Percentiles rank a stretch among this genome's conserved stretches.
Evolutionary conservation across 805 yeast species (phyloP).

Genomic region (Geotrichum ghanense): DNA sequence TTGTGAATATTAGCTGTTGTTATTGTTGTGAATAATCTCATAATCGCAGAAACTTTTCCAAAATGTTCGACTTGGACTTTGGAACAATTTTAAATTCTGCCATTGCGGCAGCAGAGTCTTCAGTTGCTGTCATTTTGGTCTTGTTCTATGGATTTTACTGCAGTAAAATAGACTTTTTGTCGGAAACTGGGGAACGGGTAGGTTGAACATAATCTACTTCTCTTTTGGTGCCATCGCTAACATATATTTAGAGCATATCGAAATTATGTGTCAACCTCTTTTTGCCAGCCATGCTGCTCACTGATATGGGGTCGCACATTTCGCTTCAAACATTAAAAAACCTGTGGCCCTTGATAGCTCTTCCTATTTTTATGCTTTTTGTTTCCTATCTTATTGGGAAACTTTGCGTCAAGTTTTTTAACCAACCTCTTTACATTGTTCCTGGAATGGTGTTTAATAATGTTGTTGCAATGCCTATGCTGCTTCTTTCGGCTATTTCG

Average conservation of each 20-base stretch:
- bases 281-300: conserved; percentile 12
- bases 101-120: conserved; percentile 10
- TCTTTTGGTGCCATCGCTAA: background rate
- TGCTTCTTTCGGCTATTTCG: conserved; percentile 10
- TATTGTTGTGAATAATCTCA: no score
- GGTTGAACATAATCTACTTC: background rate
- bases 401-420: conserved; percentile 7
- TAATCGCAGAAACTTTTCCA: background rate
- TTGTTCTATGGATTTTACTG: conserved; percentile 11
- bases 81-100: conserved; percentile 3
- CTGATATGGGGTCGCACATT: conserved; percentile 14
- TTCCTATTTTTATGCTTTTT: conserved; percentile 7
- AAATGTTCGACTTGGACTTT: conserved; percentile 4
- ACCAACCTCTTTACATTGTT: conserved; percentile 10
- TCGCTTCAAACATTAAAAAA: conserved; percentile 9
- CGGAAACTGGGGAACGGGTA: conserved; percentile 5
- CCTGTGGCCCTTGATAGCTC: conserved; percentile 12
- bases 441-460: conserved; percentile 16
- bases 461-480: conserved; percentile 13
- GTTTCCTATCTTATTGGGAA: conserved; percentile 9
- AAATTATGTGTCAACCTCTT: conserved; percentile 12
- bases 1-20: no score
- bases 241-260: conserved; percentile 6
- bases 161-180: conserved; percentile 6
- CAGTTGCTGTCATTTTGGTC: conserved; percentile 12